Percentiles rank a stretch among this genome's conserved stretches.
phyloP scores from a whole-genome alignment of 2,329 filamentous ascomycete genomes.

The Scedosporium apiospermum region DNA sequence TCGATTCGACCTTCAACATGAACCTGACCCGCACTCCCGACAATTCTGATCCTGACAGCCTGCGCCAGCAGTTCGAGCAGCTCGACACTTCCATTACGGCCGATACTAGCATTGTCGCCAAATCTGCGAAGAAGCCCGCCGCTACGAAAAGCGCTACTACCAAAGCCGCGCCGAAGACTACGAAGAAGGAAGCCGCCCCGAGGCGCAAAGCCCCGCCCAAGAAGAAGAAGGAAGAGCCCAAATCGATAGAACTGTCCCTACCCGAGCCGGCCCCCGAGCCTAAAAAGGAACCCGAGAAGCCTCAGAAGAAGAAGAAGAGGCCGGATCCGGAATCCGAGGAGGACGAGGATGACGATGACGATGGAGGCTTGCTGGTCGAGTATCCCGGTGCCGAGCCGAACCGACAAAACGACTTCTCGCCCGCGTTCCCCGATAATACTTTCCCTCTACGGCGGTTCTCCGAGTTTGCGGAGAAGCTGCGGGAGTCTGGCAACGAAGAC shows the following conservation, averaged over 20 bases:
- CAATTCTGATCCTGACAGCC: slow-evolving; percentile 51
- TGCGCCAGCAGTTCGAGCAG: slow-evolving; percentile 59
- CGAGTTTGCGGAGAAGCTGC: slow-evolving; percentile 36
- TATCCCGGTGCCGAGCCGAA: slow-evolving; percentile 42
- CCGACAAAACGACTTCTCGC: slow-evolving; percentile 32
- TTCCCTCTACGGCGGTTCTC: slow-evolving; percentile 37
- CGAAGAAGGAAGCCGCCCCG: slow-evolving; percentile 4
- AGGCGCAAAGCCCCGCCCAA: slow-evolving; percentile 17
- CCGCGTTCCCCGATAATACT: slow-evolving; percentile 30
- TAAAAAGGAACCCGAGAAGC: slow-evolving; percentile 15
- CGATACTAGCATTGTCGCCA: slow-evolving; percentile 12
- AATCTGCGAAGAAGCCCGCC: slow-evolving; percentile 10
- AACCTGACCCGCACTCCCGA: slow-evolving; percentile 65
- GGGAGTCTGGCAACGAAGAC: slow-evolving; percentile 36
- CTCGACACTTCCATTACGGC: slow-evolving; percentile 32
- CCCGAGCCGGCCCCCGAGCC: slow-evolving; percentile 20
- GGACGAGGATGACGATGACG: slow-evolving; percentile 44
- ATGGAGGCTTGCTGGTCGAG: slow-evolving; percentile 48
- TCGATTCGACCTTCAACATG: slow-evolving; percentile 80
- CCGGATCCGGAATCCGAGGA: slow-evolving; percentile 43
- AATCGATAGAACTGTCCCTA: slow-evolving; percentile 25
- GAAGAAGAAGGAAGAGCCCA: slow-evolving; percentile 27
- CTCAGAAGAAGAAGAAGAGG: slow-evolving; percentile 21
- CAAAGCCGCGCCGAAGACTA: slow-evolving; percentile 12
- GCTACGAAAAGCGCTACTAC: slow-evolving; percentile 14